These are phyloP conservation scores for Stevia rebaudiana DNA, from an alignment of 140 eudicot species.

Conservation along the genomic window DNA sequence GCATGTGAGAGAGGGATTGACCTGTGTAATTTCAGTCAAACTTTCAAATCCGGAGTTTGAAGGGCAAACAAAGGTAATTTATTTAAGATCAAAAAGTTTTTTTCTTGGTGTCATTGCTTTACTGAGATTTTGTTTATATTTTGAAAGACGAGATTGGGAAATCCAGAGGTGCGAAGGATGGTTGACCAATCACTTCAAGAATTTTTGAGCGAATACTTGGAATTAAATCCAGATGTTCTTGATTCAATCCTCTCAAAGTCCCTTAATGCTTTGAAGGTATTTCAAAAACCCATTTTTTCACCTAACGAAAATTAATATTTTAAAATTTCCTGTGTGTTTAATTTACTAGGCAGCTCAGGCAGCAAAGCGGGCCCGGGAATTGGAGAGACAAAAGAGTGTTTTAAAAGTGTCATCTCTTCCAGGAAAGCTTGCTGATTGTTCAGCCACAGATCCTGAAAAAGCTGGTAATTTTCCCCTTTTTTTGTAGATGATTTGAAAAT, in stretches of 20 bases:
- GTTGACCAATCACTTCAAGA: slow-evolving; percentile 89
- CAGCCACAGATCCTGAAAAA: slow-evolving; percentile 87
- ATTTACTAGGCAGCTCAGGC: slow-evolving; percentile 79
- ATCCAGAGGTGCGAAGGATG: slow-evolving; percentile 83
- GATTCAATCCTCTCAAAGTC: slow-evolving; percentile 82
- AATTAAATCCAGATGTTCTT: slow-evolving; percentile 91
- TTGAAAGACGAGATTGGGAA: slow-evolving; percentile 86
- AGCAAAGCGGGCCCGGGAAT: slow-evolving; percentile 92
- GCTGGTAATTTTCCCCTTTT: slow-evolving; percentile 49
- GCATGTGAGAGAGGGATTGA: slow-evolving; percentile 93
- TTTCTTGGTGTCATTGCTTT: background rate
- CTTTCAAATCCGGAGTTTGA: slow-evolving; percentile 98
- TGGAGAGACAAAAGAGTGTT: slow-evolving; percentile 88
- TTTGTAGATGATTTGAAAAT: background rate
- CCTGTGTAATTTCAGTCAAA: slow-evolving; percentile 90
- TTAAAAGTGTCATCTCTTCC: slow-evolving; percentile 86
- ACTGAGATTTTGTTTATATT: slow-evolving; percentile 8
- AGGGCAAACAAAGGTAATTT: slow-evolving; percentile 94
- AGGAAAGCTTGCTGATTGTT: slow-evolving; percentile 99
- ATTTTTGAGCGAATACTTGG: slow-evolving; percentile 78
- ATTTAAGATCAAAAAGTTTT: background rate
- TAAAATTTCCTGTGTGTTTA: background rate
- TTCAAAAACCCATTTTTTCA: background rate
- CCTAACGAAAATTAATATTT: too few relatives aligned
- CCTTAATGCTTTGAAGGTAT: slow-evolving; percentile 88